Conservation (phyloP, 306 rosid genomes). For the Rosa multiflora region DNA sequence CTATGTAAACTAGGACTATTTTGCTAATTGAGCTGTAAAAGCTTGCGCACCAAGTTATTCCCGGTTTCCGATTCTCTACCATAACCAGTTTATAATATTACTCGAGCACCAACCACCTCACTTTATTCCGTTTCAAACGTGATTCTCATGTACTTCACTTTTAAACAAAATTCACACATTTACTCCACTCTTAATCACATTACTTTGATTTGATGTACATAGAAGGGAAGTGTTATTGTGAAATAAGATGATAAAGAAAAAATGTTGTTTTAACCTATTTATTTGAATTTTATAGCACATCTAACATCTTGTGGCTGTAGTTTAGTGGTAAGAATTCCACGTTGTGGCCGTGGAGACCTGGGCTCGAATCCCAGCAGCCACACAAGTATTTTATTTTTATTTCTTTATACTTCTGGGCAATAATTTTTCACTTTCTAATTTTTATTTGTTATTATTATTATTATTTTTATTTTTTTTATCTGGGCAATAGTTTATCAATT, state of each 20-base stretch:
- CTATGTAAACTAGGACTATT: neutral
- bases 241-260: too few relatives aligned
- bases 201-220: too few relatives aligned
- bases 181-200: too few relatives aligned
- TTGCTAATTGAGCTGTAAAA: neutral
- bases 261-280: too few relatives aligned
- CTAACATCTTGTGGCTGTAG: neutral
- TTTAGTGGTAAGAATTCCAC: constrained; percentile 31
- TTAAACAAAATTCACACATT: too few relatives aligned
- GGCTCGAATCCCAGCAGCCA: constrained; percentile 34
- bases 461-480: too few relatives aligned
- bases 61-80: neutral
- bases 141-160: too few relatives aligned
- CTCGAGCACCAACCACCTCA: neutral
- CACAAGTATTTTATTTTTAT: neutral
- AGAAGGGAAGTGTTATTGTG: neutral
- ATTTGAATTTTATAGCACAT: too few relatives aligned
- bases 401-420: neutral
- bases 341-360: constrained; percentile 33
- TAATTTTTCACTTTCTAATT: too few relatives aligned
- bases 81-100: neutral
- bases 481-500: too few relatives aligned
- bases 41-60: neutral
- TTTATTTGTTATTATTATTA: too few relatives aligned
- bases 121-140: too few relatives aligned